phyloP scores from a whole-genome alignment of 2,329 filamentous ascomycete genomes.

The Myriangium duriaei region DNA sequence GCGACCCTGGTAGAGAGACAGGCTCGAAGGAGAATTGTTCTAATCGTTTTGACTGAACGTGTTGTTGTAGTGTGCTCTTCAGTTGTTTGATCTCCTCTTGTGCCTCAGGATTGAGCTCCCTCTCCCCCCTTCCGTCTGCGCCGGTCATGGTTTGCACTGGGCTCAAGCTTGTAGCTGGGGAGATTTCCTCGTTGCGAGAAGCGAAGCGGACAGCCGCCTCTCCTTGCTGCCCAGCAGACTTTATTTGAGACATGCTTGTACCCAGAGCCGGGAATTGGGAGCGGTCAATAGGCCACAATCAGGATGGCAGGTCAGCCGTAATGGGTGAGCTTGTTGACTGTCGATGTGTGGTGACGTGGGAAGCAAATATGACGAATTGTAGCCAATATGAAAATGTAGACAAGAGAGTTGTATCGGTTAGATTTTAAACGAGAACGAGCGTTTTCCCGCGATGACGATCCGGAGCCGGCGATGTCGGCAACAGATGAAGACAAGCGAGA shows the following conservation, averaged over 20 bases:
- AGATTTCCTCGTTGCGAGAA: constrained; percentile 57
- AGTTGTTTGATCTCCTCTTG: constrained; percentile 57
- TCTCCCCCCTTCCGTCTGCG: constrained; percentile 16
- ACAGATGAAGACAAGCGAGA: no score
- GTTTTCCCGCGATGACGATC: no score
- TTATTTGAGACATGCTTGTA: constrained; percentile 1
- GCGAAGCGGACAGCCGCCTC: constrained; percentile 55
- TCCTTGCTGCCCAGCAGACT: constrained; percentile 1
- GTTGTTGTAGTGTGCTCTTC: constrained; percentile 58
- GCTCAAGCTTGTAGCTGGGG: constrained; percentile 31
- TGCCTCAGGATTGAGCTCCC: constrained; percentile 28
- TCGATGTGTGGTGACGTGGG: no score
- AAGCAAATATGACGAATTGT: no score
- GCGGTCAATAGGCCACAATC: no score
- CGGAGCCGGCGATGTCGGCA: no score
- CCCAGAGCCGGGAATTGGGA: no score
- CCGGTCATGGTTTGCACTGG: constrained; percentile 18
- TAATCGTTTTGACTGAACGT: constrained; percentile 70
- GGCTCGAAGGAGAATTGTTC: constrained; percentile 83
- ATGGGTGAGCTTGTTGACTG: no score
- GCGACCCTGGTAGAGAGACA: constrained; percentile 74
- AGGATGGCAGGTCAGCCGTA: no score
- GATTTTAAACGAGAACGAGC: no score
- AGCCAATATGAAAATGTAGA: no score
- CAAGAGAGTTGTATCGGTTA: no score